A percentile compares a stretch with the other conserved stretches of the same genome.
Conservation (phyloP, 2,329 filamentous ascomycete species). For the Sphaceloma murrayae region DNA sequence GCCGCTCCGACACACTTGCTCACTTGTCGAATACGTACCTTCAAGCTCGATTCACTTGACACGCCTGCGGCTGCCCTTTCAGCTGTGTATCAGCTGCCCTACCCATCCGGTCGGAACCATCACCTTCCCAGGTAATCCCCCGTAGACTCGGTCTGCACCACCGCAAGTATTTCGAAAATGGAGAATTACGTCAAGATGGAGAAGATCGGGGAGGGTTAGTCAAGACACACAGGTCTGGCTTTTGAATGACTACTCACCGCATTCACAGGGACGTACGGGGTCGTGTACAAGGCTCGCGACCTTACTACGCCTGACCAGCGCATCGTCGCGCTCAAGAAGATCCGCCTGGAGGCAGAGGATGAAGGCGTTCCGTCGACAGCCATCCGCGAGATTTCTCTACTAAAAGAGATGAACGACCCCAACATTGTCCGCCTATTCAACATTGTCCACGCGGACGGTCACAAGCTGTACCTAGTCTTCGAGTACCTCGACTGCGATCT, state of each 20-base stretch:
- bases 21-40: neutral
- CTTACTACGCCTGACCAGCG: slow-evolving; percentile 65
- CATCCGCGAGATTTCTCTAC: slow-evolving; percentile 85
- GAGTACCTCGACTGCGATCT: slow-evolving; percentile 86
- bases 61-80: neutral
- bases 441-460: slow-evolving; percentile 88
- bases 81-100: neutral
- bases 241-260: slow-evolving; percentile 11
- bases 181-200: slow-evolving; percentile 96
- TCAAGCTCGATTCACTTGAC: neutral
- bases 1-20: slow-evolving; percentile 1
- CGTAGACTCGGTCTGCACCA: too few relatives aligned
- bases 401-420: slow-evolving; percentile 89
- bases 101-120: slow-evolving; percentile 2
- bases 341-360: slow-evolving; percentile 87
- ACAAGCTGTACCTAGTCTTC: slow-evolving; percentile 89
- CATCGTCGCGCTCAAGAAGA: slow-evolving; percentile 91
- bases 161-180: slow-evolving; percentile 43
- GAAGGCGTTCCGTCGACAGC: slow-evolving; percentile 87
- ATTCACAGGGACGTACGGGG: slow-evolving; percentile 72
- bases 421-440: slow-evolving; percentile 84
- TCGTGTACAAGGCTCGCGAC: slow-evolving; percentile 89
- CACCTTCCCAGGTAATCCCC: neutral
- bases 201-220: slow-evolving; percentile 87
- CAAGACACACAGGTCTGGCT: slow-evolving; percentile 14